These are phyloP conservation scores for Melampsora abietis-canadensis DNA, from an alignment of 1,284 basidiomycete species.

Conservation along the genomic window DNA sequence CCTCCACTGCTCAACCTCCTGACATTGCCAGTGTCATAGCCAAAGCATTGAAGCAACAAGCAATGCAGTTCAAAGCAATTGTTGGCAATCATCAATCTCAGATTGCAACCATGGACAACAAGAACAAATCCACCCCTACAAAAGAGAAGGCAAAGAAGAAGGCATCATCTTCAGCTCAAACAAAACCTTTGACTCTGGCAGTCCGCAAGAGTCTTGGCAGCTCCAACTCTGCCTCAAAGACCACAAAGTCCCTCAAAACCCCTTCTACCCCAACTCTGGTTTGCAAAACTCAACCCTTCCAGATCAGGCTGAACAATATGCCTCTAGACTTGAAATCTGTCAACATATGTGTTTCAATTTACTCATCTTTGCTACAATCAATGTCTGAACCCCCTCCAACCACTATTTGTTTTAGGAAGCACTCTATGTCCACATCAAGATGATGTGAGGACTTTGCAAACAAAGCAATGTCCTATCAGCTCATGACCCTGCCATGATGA, in stretches of 20 bases:
- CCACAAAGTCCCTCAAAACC: too few species aligned
- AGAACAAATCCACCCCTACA: neutral
- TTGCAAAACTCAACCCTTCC: neutral
- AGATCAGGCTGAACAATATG: neutral
- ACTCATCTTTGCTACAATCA: too few species aligned
- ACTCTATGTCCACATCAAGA: constrained; percentile 37
- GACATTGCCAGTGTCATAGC: neutral
- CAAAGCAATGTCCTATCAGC: constrained; percentile 15
- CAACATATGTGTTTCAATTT: neutral
- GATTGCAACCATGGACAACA: neutral
- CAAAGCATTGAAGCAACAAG: constrained; percentile 3
- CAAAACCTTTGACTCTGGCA: neutral
- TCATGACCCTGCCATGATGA: constrained; percentile 3
- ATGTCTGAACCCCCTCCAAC: too few species aligned
- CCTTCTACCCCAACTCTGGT: neutral
- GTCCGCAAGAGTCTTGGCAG: neutral
- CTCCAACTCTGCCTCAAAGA: too few species aligned
- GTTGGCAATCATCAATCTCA: neutral
- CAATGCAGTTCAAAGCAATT: neutral
- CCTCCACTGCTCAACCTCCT: too few species aligned
- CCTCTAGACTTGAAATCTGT: neutral
- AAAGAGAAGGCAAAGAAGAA: constrained; percentile 2
- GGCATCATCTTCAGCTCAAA: neutral
- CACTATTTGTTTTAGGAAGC: too few species aligned
- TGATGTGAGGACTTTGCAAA: constrained; percentile 29